phyloP scores from a whole-genome alignment of 192 early-diverging fungal genomes.

The Backusella tarrabulga region DNA sequence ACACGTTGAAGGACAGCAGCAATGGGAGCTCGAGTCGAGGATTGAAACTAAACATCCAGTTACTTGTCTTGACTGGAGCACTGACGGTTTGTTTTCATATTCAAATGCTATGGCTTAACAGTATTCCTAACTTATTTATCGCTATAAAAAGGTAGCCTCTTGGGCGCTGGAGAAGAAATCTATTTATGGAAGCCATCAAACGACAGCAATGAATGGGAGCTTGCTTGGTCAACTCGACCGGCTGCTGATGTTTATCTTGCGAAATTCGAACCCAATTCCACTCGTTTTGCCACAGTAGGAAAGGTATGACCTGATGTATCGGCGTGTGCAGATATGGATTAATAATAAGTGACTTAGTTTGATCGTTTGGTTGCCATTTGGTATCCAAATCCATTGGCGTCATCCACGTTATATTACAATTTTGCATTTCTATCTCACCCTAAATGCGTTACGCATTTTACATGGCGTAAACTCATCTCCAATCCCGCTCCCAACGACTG shows the following conservation, averaged over 20 bases:
- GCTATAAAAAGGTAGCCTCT: conserved; percentile 7
- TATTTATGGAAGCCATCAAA: conserved; percentile 4
- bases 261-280: conserved; percentile 60
- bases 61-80: conserved; percentile 24
- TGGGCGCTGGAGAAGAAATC: conserved; percentile 25
- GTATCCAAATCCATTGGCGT: conserved; percentile 32
- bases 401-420: conserved; percentile 23
- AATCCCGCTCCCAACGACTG: conserved; percentile 6
- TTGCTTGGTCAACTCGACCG: conserved; percentile 22
- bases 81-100: conserved; percentile 18
- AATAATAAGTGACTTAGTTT: conserved; percentile 34
- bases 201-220: neutral
- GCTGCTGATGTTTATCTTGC: conserved; percentile 40
- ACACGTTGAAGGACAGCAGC: neutral
- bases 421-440: conserved; percentile 74
- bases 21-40: conserved; percentile 9
- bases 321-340: neutral
- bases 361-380: conserved; percentile 69
- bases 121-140: neutral
- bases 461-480: conserved; percentile 57
- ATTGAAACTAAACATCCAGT: neutral
- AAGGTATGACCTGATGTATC: conserved; percentile 39
- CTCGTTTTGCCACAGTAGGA: conserved; percentile 60
- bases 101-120: neutral
- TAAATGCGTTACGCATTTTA: conserved; percentile 52